Base-by-base conservation (phyloP, 495 filamentous ascomycete genomes). In the Parathielavia hyrcaniae region DNA sequence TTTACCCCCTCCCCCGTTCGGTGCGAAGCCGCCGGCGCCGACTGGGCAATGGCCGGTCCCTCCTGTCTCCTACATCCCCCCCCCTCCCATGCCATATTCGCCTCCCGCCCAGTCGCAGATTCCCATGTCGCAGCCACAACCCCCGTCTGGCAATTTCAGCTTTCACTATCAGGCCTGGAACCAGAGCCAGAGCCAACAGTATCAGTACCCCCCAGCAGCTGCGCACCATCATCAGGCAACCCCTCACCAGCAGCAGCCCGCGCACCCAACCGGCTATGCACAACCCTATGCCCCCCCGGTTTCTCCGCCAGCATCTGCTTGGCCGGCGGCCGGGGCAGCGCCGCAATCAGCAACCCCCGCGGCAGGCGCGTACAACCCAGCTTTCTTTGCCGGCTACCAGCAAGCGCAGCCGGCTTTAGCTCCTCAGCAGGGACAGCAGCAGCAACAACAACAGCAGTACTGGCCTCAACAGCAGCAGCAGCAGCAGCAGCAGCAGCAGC, bases 321-420 rank as follows among this genome's bases (percentile, higher is more conserved):
- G 35, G 41, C 50, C 46, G 36, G 41, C 51, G 35, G 41, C 59
- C 3, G 62, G 60, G 35, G 32, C 63, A 40, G 52, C 39, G 32
- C 62, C 23, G 36, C 60, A 65, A 30, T 50, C 64, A 38, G 3
- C 63, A 26, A 47, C 63, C 41, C 49, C 64, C 30, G 73, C 75
- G 1, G 64, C 72, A n/a, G 83, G 80, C 35, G 75, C 81, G 1
- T 83, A 84, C 52, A 88, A 86, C 53, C 86, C 86, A 7, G 76
- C 81, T 1, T 85, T 89, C 71, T 76, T 88, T 26, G 57, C 65
- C 46, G 61, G 67, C 43, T 57, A 71, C 17, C 72, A 76, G 60
- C 79, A 78, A 60, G 63, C 26, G 26, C 26, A 30, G 26, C 6
- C 26, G 26, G 26, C 26, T 30, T 6, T 71, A 4, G 73, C 75